Conservation (phyloP, 164 flowering plant species). For the Annona cherimola region DNA sequence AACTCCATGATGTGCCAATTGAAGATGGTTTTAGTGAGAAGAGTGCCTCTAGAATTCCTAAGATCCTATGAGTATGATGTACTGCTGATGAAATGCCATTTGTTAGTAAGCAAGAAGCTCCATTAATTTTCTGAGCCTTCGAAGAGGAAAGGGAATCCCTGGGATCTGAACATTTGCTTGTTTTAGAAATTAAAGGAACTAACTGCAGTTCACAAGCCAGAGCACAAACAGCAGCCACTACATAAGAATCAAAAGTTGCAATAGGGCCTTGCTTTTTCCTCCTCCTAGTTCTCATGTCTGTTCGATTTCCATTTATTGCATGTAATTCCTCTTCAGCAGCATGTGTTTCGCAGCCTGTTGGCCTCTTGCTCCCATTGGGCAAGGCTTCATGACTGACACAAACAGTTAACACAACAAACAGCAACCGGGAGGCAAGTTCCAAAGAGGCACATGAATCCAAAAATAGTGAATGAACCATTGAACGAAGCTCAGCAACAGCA, state of each 20-base stretch:
- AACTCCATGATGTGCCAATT: slow-evolving; percentile 88
- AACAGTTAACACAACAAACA: slow-evolving; percentile 86
- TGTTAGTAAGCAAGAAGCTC: slow-evolving; percentile 37
- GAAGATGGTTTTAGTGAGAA: slow-evolving; percentile 89
- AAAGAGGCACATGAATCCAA: slow-evolving; percentile 79
- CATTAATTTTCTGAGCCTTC: slow-evolving; percentile 51
- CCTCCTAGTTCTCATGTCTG: slow-evolving; percentile 26
- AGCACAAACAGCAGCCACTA: slow-evolving; percentile 94
- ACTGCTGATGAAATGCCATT: slow-evolving; percentile 64
- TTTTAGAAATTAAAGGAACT: slow-evolving; percentile 62
- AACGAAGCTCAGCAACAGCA: slow-evolving; percentile 95
- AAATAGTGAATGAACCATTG: slow-evolving; percentile 93
- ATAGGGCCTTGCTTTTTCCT: slow-evolving; percentile 77
- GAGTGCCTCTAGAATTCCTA: slow-evolving; percentile 81
- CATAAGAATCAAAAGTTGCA: slow-evolving; percentile 95
- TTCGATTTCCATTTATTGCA: slow-evolving; percentile 27
- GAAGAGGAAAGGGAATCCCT: slow-evolving; percentile 20
- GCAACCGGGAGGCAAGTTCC: slow-evolving; percentile 85
- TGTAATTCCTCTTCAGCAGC: slow-evolving; percentile 34
- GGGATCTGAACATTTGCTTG: slow-evolving; percentile 28
- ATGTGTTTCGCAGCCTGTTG: slow-evolving; percentile 37
- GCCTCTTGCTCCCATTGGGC: slow-evolving; percentile 55
- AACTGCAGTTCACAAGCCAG: slow-evolving; percentile 89
- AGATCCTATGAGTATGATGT: slow-evolving; percentile 69
- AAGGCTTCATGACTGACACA: slow-evolving; percentile 96